A percentile compares a stretch with the other conserved stretches of the same genome.
These are phyloP conservation scores for Posidonia oceanica DNA, from an alignment of 116 monocot species.

Conservation along the genomic window DNA sequence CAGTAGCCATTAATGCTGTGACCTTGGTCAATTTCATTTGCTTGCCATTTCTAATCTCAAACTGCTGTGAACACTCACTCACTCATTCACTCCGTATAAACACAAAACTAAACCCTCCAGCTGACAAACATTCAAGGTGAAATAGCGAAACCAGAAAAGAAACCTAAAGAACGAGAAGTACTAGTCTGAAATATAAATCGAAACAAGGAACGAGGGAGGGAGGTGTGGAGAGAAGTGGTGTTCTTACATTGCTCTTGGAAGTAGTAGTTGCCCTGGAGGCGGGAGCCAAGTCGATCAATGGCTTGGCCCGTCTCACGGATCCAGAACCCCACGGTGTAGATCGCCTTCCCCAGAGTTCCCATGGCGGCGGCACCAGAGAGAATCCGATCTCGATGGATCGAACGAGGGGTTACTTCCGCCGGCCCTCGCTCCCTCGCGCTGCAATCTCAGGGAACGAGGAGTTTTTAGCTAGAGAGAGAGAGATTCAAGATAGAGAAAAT, in stretches of 20 bases:
- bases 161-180: not conserved
- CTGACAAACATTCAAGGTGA: too few species aligned
- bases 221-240: not conserved
- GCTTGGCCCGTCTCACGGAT: slow-evolving; percentile 89
- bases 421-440: too few species aligned
- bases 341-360: slow-evolving; percentile 73
- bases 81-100: too few species aligned
- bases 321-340: slow-evolving; percentile 88
- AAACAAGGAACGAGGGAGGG: too few species aligned
- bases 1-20: too few species aligned
- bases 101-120: too few species aligned
- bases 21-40: too few species aligned
- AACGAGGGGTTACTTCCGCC: not conserved
- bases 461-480: not conserved
- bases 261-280: slow-evolving; percentile 86
- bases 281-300: slow-evolving; percentile 73
- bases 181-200: too few species aligned
- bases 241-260: slow-evolving; percentile 70
- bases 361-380: slow-evolving; percentile 13
- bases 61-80: too few species aligned
- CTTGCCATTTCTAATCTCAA: too few species aligned
- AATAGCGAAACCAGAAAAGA: not conserved
- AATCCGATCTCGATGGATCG: not conserved
- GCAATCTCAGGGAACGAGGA: too few species aligned
- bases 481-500: not conserved